Evolutionary conservation across 495 filamentous ascomycete species (phyloP).

Genomic region (Emericellopsis terricola): DNA sequence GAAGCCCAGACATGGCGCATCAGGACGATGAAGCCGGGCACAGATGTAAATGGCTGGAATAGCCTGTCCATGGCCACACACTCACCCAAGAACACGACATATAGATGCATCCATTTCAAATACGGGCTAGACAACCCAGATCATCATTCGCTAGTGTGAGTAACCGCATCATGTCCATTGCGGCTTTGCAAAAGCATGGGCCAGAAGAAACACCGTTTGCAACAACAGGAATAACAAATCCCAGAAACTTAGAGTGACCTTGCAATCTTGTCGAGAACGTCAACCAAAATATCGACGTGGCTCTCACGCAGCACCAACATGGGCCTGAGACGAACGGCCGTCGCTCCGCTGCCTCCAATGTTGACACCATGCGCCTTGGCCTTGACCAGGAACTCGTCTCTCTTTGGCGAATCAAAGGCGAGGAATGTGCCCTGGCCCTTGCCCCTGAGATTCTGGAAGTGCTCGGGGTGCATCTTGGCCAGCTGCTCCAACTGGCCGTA

Average conservation of each 20-base stretch:
- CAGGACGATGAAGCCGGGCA: no score
- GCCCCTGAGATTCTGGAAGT: slow-evolving; percentile 80
- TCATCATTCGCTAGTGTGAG: no score
- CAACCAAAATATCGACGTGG: slow-evolving; percentile 49
- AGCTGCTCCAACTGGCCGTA: slow-evolving; percentile 52
- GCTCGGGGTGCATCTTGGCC: slow-evolving; percentile 54
- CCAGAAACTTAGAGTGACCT: slow-evolving; percentile 22
- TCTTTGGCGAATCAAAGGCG: slow-evolving; percentile 75
- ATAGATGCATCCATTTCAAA: no score
- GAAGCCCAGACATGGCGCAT: no score
- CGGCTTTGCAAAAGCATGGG: no score
- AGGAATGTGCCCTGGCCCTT: slow-evolving; percentile 95
- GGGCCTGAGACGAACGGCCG: slow-evolving; percentile 69
- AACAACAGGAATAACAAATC: no score
- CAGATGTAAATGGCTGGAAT: no score
- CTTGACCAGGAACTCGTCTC: slow-evolving; percentile 70
- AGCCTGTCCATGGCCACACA: no score
- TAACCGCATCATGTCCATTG: no score
- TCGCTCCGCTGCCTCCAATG: slow-evolving; percentile 74
- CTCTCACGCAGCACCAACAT: slow-evolving; percentile 95
- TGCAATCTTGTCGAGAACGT: slow-evolving; percentile 55
- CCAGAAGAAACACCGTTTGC: no score
- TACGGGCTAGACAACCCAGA: no score
- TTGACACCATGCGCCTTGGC: slow-evolving; percentile 78
- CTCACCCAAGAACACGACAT: no score